These are phyloP conservation scores for Nakaseomyces uthaithaninus DNA, from an alignment of 1,139 yeast species.

Conservation along the genomic window DNA sequence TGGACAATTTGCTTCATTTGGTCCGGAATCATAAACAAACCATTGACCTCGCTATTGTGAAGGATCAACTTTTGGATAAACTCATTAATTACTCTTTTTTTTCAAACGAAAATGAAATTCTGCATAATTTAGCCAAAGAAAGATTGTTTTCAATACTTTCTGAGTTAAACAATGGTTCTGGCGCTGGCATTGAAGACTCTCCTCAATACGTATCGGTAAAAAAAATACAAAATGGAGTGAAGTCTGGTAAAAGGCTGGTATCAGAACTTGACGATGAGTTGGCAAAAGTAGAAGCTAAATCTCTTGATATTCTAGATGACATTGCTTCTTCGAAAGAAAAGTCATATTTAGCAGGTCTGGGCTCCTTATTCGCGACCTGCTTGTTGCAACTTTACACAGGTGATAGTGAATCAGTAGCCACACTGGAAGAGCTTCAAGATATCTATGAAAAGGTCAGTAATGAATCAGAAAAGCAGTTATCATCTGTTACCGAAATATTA, in stretches of 20 bases:
- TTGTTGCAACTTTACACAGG: conserved; percentile 72
- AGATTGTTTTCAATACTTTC: conserved; percentile 58
- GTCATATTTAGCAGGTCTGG: conserved; percentile 38
- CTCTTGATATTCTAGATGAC: conserved; percentile 43
- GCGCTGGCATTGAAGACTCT: conserved; percentile 26
- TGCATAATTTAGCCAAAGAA: conserved; percentile 41
- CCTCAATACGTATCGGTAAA: conserved; percentile 51
- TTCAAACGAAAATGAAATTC: conserved; percentile 21
- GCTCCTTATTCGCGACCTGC: conserved; percentile 69
- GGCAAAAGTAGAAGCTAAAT: conserved; percentile 41
- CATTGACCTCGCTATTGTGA: conserved; percentile 33
- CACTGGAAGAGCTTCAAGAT: conserved; percentile 61
- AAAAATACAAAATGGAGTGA: conserved; percentile 33
- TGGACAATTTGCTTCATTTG: conserved; percentile 57
- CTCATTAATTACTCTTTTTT: conserved; percentile 54
- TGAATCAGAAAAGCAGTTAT: conserved; percentile 36
- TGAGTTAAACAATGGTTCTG: conserved; percentile 42
- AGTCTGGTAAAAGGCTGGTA: conserved; percentile 30
- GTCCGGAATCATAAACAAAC: conserved; percentile 41
- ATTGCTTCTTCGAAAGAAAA: conserved; percentile 38
- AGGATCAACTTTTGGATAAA: conserved; percentile 44
- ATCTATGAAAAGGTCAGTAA: conserved; percentile 41
- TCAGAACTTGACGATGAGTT: conserved; percentile 51
- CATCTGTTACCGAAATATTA: conserved; percentile 71
- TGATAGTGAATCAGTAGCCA: conserved; percentile 67